Base-by-base conservation (phyloP, 306 rosid genomes). In the Ammopiptanthus mongolicus region DNA sequence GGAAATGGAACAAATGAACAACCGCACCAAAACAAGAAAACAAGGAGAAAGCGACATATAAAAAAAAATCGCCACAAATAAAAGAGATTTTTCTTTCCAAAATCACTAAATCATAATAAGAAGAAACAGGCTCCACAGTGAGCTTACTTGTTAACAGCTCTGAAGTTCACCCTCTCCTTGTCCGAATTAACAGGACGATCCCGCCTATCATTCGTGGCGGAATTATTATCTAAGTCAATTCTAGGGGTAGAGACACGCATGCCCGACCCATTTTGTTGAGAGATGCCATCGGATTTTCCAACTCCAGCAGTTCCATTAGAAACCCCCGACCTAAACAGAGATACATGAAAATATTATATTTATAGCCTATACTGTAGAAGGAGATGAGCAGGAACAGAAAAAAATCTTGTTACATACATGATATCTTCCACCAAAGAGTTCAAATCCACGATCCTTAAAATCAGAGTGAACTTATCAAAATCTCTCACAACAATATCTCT, bases 111-210 rank as follows among this genome's bases (percentile, higher is more conserved):
- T 74, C 80, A 51, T 48, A 65, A 39, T 31, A 84, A 53, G 65
- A 23, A 19, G 39, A 56, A 83, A 42, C 34, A 9, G 37, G 66
- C 18, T 46, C 25, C 25, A 14, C 3, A 74, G 28, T 44, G 22
- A 69, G 65, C 88, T 71, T 88, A 93, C 98, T 90, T 93, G 77
- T 86, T 90, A 69, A 81, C 78, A 36, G 86, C 84, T 88, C 91
- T 91, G 65, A 81, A 78, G 78, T 88, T 88, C 83, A 71, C 84
- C 87, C 89, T 90, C 81, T 93, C 98, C 87, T 90, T 92, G 70
- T 90, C 98, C 56, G 87, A 86, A 63, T 78, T 88, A 80, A 83
- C 81, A 75, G 88, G 84, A 76, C 85, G 93, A 48, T 93, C 98
- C 77, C 91, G 88, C 86, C 83, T 90, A 63, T 90, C 96, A 79